Evolutionary conservation across 768 basidiomycete genomes (phyloP).

Genomic region (Tylopilus rubrobrunneus): DNA sequence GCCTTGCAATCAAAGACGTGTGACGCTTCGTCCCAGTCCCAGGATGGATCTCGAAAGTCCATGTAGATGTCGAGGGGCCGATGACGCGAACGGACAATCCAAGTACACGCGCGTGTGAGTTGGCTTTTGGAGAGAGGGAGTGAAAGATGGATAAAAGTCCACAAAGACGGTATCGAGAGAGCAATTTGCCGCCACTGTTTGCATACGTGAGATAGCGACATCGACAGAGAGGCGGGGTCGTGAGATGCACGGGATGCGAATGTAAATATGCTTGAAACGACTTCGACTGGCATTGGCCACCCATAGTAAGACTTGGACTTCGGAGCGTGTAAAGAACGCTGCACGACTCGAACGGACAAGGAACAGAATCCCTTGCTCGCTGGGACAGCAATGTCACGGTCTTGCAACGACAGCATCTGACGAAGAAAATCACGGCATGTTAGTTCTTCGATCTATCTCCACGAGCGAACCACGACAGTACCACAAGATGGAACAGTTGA

Average conservation of each 20-base stretch:
- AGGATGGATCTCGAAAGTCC: constrained; percentile 55
- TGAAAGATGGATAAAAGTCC: constrained; percentile 47
- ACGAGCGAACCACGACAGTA: background rate
- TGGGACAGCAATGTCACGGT: background rate
- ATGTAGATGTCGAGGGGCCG: constrained; percentile 49
- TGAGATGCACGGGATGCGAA: constrained; percentile 26
- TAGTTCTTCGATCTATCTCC: background rate
- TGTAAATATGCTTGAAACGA: constrained; percentile 35
- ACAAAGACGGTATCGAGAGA: constrained; percentile 43
- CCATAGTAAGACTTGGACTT: background rate
- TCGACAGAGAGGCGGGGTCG: constrained; percentile 27
- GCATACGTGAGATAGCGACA: constrained; percentile 46
- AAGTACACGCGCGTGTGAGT: constrained; percentile 34
- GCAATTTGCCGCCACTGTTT: constrained; percentile 48
- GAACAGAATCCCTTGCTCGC: background rate
- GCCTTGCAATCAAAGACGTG: constrained; percentile 42
- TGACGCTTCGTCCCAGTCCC: constrained; percentile 49
- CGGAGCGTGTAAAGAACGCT: background rate
- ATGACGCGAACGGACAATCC: constrained; percentile 42
- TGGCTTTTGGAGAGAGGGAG: constrained; percentile 40
- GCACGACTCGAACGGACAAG: background rate
- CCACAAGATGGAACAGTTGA: background rate
- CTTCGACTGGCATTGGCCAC: constrained; percentile 32
- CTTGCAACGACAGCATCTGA: constrained; percentile 14
- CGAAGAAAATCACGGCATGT: background rate